Evolutionary conservation across 805 yeast genomes (phyloP).

Genomic region (Starmerella riodocensis): DNA sequence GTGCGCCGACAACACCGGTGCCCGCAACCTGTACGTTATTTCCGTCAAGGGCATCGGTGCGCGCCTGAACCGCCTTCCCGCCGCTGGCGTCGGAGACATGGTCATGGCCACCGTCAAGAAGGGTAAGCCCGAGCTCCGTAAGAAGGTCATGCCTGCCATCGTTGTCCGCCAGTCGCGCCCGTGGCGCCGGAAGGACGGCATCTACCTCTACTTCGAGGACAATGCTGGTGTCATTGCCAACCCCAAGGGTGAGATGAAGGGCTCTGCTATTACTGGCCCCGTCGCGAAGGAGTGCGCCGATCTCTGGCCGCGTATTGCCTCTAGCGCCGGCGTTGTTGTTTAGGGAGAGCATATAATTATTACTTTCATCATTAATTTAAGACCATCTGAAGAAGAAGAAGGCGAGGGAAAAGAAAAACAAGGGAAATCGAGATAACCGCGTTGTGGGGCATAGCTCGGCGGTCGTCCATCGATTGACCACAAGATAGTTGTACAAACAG

Average conservation of each 20-base stretch:
- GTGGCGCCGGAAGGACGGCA: slow-evolving; percentile 99
- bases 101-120: slow-evolving; percentile 88
- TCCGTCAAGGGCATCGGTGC: slow-evolving; percentile 99
- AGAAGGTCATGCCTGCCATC: slow-evolving; percentile 99
- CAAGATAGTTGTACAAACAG: too few species aligned
- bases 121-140: slow-evolving; percentile 99
- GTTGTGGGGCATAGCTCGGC: too few species aligned
- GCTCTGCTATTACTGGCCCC: slow-evolving; percentile 99
- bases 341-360: slow-evolving; percentile 31
- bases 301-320: slow-evolving; percentile 99
- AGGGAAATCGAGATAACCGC: too few species aligned
- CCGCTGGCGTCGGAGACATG: slow-evolving; percentile 97
- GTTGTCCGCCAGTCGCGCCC: slow-evolving; percentile 99
- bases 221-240: slow-evolving; percentile 99
- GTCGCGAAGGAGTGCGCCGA: slow-evolving; percentile 99
- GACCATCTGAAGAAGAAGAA: too few species aligned
- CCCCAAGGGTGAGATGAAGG: slow-evolving; percentile 99
- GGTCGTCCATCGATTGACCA: too few species aligned
- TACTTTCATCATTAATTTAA: slow-evolving; percentile 3
- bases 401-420: too few species aligned
- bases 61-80: slow-evolving; percentile 99
- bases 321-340: slow-evolving; percentile 99
- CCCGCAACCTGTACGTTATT: slow-evolving; percentile 95
- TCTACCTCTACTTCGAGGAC: slow-evolving; percentile 98
- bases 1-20: slow-evolving; percentile 99